Conservation (phyloP, 805 yeast species). For the Dipodascus albidus region DNA sequence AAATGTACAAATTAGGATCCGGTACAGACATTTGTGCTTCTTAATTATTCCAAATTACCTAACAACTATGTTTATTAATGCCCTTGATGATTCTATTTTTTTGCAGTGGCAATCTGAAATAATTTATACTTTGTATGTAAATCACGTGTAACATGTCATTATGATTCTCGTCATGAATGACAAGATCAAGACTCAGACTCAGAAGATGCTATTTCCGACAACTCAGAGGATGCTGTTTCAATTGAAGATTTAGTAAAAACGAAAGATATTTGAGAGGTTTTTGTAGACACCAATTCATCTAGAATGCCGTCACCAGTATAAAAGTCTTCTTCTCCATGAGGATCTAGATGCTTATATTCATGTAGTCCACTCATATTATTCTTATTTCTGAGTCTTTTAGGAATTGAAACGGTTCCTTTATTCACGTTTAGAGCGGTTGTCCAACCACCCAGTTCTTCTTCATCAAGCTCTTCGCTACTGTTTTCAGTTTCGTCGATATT, state of each 20-base stretch:
- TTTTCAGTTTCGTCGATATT: slow-evolving; percentile 5
- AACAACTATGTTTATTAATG: background rate
- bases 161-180: background rate
- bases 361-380: slow-evolving; percentile 47
- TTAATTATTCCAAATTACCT: background rate
- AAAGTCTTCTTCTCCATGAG: slow-evolving; percentile 18
- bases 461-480: slow-evolving; percentile 15
- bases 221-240: too few relatives aligned
- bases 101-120: too few relatives aligned
- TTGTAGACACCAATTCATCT: slow-evolving; percentile 19
- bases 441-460: slow-evolving; percentile 30
- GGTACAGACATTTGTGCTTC: background rate
- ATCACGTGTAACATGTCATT: background rate
- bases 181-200: too few relatives aligned
- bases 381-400: slow-evolving; percentile 25
- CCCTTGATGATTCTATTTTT: too few relatives aligned
- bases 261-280: slow-evolving; percentile 26
- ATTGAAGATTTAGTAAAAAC: slow-evolving; percentile 32
- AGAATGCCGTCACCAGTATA: slow-evolving; percentile 4
- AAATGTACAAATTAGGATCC: background rate
- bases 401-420: slow-evolving; percentile 14
- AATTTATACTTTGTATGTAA: too few relatives aligned
- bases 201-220: too few relatives aligned
- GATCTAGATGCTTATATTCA: slow-evolving; percentile 55
- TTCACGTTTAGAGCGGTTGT: slow-evolving; percentile 44